Evolutionary conservation across 2,329 filamentous ascomycete genomes (phyloP).

Genomic region (Clonostachys chloroleuca): DNA sequence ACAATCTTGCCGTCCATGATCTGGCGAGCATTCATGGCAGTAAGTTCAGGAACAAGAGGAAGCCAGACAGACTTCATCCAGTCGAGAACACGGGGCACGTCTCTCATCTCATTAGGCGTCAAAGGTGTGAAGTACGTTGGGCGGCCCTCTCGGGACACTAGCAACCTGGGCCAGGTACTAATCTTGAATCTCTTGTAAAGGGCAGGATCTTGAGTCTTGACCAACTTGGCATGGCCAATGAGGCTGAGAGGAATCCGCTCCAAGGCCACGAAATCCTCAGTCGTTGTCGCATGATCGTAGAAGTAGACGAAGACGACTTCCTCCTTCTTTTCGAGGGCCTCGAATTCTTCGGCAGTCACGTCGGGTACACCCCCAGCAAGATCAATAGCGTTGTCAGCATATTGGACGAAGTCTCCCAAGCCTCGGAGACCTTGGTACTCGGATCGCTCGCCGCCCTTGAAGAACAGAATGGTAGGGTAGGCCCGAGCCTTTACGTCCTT

Average conservation of each 20-base stretch:
- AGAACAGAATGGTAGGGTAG: constrained; percentile 90
- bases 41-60: constrained; percentile 91
- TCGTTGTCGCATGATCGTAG: constrained; percentile 91
- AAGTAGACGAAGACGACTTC: constrained; percentile 98
- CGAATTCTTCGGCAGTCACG: constrained; percentile 72
- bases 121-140: constrained; percentile 87
- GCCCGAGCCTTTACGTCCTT: constrained; percentile 78
- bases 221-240: constrained; percentile 86
- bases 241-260: constrained; percentile 83
- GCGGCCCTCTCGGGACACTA: constrained; percentile 85
- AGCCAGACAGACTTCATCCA: constrained; percentile 99
- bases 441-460: constrained; percentile 84
- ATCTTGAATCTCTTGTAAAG: constrained; percentile 87
- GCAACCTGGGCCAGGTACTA: constrained; percentile 88
- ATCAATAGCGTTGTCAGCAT: constrained; percentile 81
- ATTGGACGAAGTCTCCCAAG: constrained; percentile 83
- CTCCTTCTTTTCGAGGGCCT: constrained; percentile 83
- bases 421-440: constrained; percentile 92
- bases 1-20: constrained; percentile 95
- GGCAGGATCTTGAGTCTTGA: constrained; percentile 79
- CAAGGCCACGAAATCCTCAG: constrained; percentile 85
- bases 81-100: constrained; percentile 69
- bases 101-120: constrained; percentile 87
- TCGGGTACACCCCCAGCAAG: constrained; percentile 73
- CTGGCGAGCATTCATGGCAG: constrained; percentile 83